Conservation (phyloP, 331 rosid genomes). For the Quercus tomentella region DNA sequence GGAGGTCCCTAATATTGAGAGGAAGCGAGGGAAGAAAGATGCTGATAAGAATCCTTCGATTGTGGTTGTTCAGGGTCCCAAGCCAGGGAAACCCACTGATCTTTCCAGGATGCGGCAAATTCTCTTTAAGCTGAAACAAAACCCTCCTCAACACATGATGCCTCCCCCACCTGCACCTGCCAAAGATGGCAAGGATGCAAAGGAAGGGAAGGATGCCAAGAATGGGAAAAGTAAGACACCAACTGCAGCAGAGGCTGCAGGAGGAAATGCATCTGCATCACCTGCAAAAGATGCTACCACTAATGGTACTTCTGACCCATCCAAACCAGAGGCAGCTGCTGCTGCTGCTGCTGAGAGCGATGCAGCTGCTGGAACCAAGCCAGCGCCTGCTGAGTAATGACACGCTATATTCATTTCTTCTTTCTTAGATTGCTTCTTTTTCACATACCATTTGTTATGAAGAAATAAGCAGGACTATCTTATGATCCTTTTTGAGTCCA, state of each 20-base stretch:
- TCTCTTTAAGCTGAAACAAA: constrained; percentile 75
- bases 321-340: constrained; percentile 35
- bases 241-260: constrained; percentile 19
- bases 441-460: constrained; percentile 27
- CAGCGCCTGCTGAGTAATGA: constrained; percentile 44
- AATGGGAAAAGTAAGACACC: constrained; percentile 36
- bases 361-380: constrained; percentile 24
- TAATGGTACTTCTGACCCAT: constrained; percentile 27
- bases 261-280: constrained; percentile 29
- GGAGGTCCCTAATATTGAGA: constrained; percentile 83
- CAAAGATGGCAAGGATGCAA: constrained; percentile 39
- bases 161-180: constrained; percentile 58
- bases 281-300: constrained; percentile 37
- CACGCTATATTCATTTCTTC: constrained; percentile 5
- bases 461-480: constrained; percentile 47
- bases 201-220: constrained; percentile 27
- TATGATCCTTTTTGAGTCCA: constrained; percentile 34
- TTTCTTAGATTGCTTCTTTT: constrained; percentile 7
- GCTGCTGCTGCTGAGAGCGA: constrained; percentile 26
- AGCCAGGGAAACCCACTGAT: constrained; percentile 98
- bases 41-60: constrained; percentile 63
- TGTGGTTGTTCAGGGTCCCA: constrained; percentile 81
- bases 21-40: constrained; percentile 87
- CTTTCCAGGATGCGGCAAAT: constrained; percentile 86
- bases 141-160: constrained; percentile 72